Percentiles rank a stretch among this genome's conserved stretches.
Conservation (phyloP, 129 eudicot species). For the Arctium lappa region DNA sequence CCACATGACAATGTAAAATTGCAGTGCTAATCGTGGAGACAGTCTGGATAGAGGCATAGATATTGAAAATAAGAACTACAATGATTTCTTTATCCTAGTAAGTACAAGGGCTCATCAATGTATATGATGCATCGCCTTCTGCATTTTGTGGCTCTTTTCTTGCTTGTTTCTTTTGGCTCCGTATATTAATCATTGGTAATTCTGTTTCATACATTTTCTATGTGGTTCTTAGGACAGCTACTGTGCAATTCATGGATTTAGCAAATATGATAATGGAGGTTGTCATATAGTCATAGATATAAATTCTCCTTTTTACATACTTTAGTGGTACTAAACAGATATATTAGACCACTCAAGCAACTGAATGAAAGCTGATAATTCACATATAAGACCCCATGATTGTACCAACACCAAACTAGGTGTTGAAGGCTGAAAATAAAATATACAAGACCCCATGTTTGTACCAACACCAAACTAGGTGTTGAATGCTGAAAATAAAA, state of each 20-base stretch:
- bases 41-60: conserved; percentile 84
- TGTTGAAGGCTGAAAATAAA: background rate
- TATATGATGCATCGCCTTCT: background rate
- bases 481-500: background rate
- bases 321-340: background rate
- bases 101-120: conserved; percentile 19
- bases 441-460: background rate
- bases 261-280: background rate
- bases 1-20: conserved; percentile 22
- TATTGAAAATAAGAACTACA: conserved; percentile 56
- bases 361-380: background rate
- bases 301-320: background rate
- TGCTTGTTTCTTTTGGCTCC: background rate
- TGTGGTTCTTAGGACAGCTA: no score
- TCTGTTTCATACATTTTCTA: background rate
- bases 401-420: background rate
- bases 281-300: background rate
- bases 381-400: background rate
- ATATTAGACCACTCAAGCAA: background rate
- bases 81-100: conserved; percentile 84
- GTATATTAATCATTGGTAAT: no score
- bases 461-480: background rate
- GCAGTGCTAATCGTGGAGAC: conserved; percentile 91
- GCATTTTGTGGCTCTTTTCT: background rate
- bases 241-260: background rate